phyloP scores from a whole-genome alignment of 495 filamentous ascomycete genomes.

The Alectoria sarmentosa region DNA sequence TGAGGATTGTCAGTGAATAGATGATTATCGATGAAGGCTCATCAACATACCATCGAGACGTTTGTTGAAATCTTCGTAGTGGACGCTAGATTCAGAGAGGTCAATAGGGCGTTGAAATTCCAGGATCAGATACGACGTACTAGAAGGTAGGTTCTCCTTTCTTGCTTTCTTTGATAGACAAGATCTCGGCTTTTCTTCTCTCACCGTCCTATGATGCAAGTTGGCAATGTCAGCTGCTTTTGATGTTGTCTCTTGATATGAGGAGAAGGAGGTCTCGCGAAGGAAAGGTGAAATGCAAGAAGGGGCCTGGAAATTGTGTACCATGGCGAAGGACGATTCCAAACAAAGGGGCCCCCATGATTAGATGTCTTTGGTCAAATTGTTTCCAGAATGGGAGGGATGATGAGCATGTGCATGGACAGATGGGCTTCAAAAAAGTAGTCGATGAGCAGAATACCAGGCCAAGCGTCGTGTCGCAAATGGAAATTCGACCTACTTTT shows the following conservation, averaged over 20 bases:
- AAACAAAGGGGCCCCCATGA: too few relatives aligned
- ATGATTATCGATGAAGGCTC: neutral
- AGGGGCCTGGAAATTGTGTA: too few relatives aligned
- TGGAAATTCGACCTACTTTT: slow-evolving; percentile 44
- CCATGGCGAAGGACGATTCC: too few relatives aligned
- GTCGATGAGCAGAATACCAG: neutral
- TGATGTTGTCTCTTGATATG: neutral
- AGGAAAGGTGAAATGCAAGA: slow-evolving; percentile 14
- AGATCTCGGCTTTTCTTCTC: slow-evolving; percentile 83
- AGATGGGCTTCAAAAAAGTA: too few relatives aligned
- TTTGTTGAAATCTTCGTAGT: slow-evolving; percentile 99
- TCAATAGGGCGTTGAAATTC: slow-evolving; percentile 22
- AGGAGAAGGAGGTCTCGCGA: slow-evolving; percentile 10
- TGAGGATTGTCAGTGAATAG: slow-evolving; percentile 24
- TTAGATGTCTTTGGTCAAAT: too few relatives aligned
- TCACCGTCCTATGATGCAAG: slow-evolving; percentile 59
- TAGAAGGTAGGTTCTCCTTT: slow-evolving; percentile 84
- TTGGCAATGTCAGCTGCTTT: slow-evolving; percentile 12
- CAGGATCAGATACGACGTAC: slow-evolving; percentile 28
- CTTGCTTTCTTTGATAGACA: slow-evolving; percentile 68
- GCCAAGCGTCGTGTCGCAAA: neutral
- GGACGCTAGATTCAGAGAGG: slow-evolving; percentile 48
- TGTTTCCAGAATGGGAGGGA: too few relatives aligned
- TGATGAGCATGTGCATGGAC: too few relatives aligned
- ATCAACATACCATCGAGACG: slow-evolving; percentile 64